Base-by-base conservation (phyloP, 2,329 filamentous ascomycete species). In the Fusarium euwallaceae region DNA sequence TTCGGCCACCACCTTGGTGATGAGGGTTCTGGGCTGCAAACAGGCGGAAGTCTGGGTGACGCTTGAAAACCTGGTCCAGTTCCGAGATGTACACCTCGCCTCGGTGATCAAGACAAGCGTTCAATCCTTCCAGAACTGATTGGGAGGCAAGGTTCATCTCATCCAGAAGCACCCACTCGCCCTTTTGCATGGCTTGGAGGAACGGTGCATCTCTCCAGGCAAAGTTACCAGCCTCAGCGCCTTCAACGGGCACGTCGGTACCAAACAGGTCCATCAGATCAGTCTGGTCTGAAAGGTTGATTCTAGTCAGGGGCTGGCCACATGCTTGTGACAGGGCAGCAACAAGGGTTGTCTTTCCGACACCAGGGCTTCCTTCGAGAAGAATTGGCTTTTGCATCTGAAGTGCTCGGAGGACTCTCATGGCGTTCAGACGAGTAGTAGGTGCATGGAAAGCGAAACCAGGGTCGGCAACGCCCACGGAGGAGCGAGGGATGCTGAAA, bases 91-190 rank as follows among this genome's bases (percentile, higher is more conserved):
- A 99, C 0, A 98, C 94, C 82, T 98, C 94, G 68, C 97, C 96
- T 83, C 97, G 92, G 82, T 99, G 97, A 82, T 99, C 97, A 34
- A 99, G 88, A 85, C 97, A 98, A 24, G 97, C 96, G 77, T 99
- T 99, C 36, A 99, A 86, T 72, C 97, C 97, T 84, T 99, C 97
- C 1, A 99, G 89, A 2, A 99, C 95, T 6, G 96, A 97, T 81
- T 99, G 97, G 0, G 96, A 98, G 2, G 97, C 97, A 73, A 99
- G 85, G 79, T 99, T 99, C 97, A 99, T 99, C 86, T 99, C 97
- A 80, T 99, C 97, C 0, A 99, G 88, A 32, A 99, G 87, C 12
- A 99, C 97, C 97, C 97, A 99, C 77, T 97, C 94, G 32, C 97
- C 97, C 67, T 91, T 93, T 81, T 98, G 97, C 96, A 99, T 98